These are phyloP conservation scores for Talaromyces verruculosus DNA, from an alignment of 2,329 filamentous ascomycete genomes.

Conservation along the genomic window DNA sequence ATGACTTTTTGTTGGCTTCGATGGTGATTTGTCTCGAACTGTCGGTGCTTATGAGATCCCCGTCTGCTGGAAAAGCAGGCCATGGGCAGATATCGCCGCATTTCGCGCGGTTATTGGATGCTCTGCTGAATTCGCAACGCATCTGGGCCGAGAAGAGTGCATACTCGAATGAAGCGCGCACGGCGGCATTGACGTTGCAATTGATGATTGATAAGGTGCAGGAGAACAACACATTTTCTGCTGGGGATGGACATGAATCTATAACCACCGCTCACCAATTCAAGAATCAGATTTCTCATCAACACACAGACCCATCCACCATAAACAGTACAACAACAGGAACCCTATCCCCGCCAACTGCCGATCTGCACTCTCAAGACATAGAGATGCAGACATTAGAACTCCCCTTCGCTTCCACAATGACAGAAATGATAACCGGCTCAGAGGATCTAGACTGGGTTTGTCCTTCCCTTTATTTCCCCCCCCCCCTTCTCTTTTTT, in stretches of 20 bases:
- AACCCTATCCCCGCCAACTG: too few species aligned
- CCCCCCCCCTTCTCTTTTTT: too few species aligned
- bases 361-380: neutral
- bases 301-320: too few species aligned
- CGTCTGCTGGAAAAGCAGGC: neutral
- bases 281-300: too few species aligned
- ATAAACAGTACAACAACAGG: too few species aligned
- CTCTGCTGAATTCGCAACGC: slow-evolving; percentile 22
- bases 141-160: slow-evolving; percentile 22
- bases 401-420: slow-evolving; percentile 23
- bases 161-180: slow-evolving; percentile 21
- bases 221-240: neutral
- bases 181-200: slow-evolving; percentile 23
- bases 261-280: too few species aligned
- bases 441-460: slow-evolving; percentile 26
- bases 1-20: slow-evolving; percentile 61
- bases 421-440: slow-evolving; percentile 27
- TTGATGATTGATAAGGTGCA: slow-evolving; percentile 25
- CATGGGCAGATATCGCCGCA: neutral
- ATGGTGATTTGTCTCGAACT: slow-evolving; percentile 56
- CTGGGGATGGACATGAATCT: neutral
- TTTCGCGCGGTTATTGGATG: slow-evolving; percentile 11
- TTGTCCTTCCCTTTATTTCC: neutral
- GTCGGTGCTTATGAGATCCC: slow-evolving; percentile 19
- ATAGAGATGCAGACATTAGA: neutral